phyloP scores from a whole-genome alignment of 2,329 filamentous ascomycete species.

The Pseudogymnoascus sp. region DNA sequence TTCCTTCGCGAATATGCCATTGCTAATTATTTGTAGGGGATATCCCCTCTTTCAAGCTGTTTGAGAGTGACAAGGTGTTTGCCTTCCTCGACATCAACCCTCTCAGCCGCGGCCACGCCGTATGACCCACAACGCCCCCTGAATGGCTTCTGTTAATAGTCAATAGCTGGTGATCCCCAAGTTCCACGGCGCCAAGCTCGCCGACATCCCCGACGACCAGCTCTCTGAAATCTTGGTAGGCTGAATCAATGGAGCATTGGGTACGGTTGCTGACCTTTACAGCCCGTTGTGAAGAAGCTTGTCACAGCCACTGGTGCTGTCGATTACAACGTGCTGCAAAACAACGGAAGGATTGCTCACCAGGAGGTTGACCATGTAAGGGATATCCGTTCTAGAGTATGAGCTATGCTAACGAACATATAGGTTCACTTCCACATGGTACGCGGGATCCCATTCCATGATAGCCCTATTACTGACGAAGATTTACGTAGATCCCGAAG shows the following conservation, averaged over 20 bases:
- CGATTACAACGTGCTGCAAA: conserved; percentile 92
- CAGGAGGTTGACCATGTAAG: conserved; percentile 86
- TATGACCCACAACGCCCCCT: conserved; percentile 39
- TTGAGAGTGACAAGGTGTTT: conserved; percentile 85
- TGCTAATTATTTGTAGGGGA: conserved; percentile 54
- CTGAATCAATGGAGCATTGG: conserved; percentile 15
- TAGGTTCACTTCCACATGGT: conserved; percentile 93
- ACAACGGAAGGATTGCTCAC: conserved; percentile 87
- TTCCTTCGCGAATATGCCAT: conserved; percentile 7
- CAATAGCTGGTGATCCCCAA: conserved; percentile 85
- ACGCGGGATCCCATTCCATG: conserved; percentile 25
- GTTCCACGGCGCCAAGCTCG: conserved; percentile 82
- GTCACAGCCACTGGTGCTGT: conserved; percentile 65
- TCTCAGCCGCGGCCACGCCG: conserved; percentile 79
- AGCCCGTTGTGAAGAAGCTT: conserved; percentile 81
- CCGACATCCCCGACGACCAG: conserved; percentile 85
- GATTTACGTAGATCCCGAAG: conserved; percentile 77
- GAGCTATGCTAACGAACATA: conserved; percentile 13
- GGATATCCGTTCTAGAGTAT: background rate
- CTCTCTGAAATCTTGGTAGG: conserved; percentile 72
- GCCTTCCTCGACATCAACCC: conserved; percentile 97
- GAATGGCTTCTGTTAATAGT: conserved; percentile 4
- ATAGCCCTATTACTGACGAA: conserved; percentile 8
- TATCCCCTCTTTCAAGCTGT: conserved; percentile 93
- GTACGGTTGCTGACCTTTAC: conserved; percentile 13